phyloP scores from a whole-genome alignment of 148 eudicot genomes.

The Linanthus parryae region DNA sequence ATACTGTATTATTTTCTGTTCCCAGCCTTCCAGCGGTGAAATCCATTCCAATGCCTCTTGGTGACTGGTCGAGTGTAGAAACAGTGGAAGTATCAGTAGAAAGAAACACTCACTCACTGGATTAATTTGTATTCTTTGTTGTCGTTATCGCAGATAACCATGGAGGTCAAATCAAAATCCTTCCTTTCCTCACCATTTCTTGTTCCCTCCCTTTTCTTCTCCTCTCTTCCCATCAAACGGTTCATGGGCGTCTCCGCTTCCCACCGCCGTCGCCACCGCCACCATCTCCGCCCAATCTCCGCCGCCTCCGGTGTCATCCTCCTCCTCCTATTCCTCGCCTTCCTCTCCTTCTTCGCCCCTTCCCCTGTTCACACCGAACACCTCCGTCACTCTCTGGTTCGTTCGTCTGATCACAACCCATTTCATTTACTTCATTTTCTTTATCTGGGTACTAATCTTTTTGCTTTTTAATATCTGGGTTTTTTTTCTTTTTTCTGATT shows the following conservation, averaged over 20 bases:
- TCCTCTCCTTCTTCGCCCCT: constrained; percentile 55
- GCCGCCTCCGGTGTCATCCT: no score
- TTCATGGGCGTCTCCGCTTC: constrained; percentile 34
- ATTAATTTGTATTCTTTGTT: no score
- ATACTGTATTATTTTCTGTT: no score
- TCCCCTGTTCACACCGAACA: constrained; percentile 27
- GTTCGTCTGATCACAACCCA: constrained; percentile 22
- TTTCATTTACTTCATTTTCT: not conserved
- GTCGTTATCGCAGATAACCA: no score
- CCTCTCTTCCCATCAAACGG: not conserved
- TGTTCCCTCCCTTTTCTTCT: not conserved
- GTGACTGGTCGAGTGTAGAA: no score
- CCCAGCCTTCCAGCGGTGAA: no score
- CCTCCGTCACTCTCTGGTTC: constrained; percentile 9
- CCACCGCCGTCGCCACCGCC: constrained; percentile 78
- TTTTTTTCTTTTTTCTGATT: not conserved
- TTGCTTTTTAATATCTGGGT: no score
- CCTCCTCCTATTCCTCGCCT: constrained; percentile 39
- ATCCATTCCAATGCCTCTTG: no score
- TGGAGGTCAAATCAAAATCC: no score
- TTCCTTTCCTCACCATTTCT: not conserved
- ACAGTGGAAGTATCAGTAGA: no score
- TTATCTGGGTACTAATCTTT: not conserved
- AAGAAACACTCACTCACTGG: no score
- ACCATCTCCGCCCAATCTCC: constrained; percentile 33